A percentile compares a stretch with the other conserved stretches of the same genome.
These are phyloP conservation scores for Coffea humblotiana DNA, from an alignment of 305 asterid species.

Conservation along the genomic window DNA sequence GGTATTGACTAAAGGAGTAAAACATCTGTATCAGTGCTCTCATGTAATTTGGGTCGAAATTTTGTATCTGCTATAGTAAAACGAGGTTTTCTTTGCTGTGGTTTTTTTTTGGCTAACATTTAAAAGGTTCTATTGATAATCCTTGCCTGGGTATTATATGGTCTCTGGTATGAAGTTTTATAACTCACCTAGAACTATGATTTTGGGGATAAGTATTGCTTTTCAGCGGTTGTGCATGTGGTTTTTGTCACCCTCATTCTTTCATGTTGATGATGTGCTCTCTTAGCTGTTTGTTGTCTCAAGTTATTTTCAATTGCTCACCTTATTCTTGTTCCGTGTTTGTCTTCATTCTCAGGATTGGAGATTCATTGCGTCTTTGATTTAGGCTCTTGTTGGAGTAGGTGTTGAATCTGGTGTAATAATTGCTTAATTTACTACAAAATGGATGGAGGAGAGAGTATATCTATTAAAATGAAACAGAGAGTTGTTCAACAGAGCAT, in stretches of 20 bases:
- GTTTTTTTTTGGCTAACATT: background rate
- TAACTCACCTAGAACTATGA: background rate
- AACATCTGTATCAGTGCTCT: background rate
- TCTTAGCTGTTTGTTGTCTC: background rate
- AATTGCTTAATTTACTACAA: background rate
- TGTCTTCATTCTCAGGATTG: conserved; percentile 1
- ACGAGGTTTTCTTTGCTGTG: background rate
- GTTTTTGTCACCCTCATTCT: background rate
- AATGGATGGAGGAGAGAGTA: conserved; percentile 46
- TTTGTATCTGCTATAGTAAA: background rate
- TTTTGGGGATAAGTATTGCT: background rate
- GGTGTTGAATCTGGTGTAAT: background rate
- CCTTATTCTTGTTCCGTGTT: background rate
- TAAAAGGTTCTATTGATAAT: background rate
- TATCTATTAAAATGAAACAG: conserved; percentile 22
- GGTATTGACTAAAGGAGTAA: background rate
- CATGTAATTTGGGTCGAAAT: background rate
- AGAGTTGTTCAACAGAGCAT: conserved; percentile 33
- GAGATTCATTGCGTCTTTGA: background rate
- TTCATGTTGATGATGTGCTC: background rate
- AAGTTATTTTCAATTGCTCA: background rate
- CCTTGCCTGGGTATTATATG: background rate
- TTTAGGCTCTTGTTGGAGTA: background rate
- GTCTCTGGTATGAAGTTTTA: background rate
- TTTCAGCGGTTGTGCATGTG: background rate